Base-by-base conservation (phyloP, 2,329 filamentous ascomycete genomes). In the Trichoderma sp. region DNA sequence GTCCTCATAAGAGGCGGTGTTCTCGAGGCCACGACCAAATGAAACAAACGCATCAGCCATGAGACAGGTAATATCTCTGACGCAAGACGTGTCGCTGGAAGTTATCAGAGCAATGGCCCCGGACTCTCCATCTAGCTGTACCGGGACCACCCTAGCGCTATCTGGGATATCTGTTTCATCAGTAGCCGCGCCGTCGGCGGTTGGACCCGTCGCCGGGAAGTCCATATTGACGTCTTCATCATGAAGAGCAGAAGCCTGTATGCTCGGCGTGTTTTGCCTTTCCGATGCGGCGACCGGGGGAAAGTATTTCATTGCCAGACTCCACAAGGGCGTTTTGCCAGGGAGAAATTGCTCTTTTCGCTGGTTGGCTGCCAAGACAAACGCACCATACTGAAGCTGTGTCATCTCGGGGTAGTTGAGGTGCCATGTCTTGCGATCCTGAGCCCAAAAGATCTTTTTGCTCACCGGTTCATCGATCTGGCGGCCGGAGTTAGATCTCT, bases 21-120 rank as follows among this genome's bases (percentile, higher is more conserved):
- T 94, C 24, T 85, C 83, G 0, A 80, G 82, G 0, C 87, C 87
- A 31, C 95, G 89, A 35, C 95, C 95, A 89, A 93, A 98, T 0
- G 90, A 91, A 0, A 90, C 88, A 72, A 92, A 80, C 4, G 89
- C 88, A 52, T 88, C 85, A 13, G 88, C 88, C 16, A 97, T 82
- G 40, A 86, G 85, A 37, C 96, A 83, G 0, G 85, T 87, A 29
- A 92, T 85, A 27, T 85, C 85, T 1, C 85, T 81, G 7, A 92
- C 83, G 70, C 88, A 85, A 0, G 94, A 97, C 16, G 88, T 88
- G 0, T 85, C 75, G 0, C 89, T 85, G 0, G 90, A 90, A 16
- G 87, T 86, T 16, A 97, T 81, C 67, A 88, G 87, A 8, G 91
- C 93, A 2, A 93, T 83, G 3, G 83, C 79, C 13, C 79, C 79